Conservation (phyloP, 441 rosid genomes). For the Metrosideros polymorpha region DNA sequence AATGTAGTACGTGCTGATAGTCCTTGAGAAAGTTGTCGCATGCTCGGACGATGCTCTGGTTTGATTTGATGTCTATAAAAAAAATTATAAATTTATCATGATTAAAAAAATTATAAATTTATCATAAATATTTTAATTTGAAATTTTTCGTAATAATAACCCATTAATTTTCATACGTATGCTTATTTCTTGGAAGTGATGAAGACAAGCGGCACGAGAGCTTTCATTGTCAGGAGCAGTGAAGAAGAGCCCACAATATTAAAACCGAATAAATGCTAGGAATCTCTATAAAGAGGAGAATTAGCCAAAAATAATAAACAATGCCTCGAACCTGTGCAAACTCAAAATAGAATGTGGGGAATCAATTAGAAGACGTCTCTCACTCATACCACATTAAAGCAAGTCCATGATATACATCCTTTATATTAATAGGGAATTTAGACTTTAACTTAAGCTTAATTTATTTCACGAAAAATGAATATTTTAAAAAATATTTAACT, state of each 20-base stretch:
- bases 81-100: no score
- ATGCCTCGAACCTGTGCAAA: not conserved
- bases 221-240: not conserved
- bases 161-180: not conserved
- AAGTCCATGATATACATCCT: not conserved
- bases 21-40: not conserved
- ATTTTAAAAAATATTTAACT: no score
- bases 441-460: no score
- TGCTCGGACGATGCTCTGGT: not conserved
- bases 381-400: not conserved
- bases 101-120: no score
- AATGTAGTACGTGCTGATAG: not conserved
- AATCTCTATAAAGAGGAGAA: no score
- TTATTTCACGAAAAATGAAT: no score
- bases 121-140: no score
- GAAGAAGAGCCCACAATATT: not conserved
- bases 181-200: not conserved
- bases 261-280: not conserved
- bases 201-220: not conserved
- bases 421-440: not conserved
- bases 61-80: no score
- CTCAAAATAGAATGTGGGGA: not conserved
- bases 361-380: not conserved
- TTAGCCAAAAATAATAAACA: no score
- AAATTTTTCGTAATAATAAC: no score